Evolutionary conservation across 2,329 filamentous ascomycete species (phyloP), one percentile per base, ranked within the genome.

Genomic region (Magnaporthiopsis poae): DNA sequence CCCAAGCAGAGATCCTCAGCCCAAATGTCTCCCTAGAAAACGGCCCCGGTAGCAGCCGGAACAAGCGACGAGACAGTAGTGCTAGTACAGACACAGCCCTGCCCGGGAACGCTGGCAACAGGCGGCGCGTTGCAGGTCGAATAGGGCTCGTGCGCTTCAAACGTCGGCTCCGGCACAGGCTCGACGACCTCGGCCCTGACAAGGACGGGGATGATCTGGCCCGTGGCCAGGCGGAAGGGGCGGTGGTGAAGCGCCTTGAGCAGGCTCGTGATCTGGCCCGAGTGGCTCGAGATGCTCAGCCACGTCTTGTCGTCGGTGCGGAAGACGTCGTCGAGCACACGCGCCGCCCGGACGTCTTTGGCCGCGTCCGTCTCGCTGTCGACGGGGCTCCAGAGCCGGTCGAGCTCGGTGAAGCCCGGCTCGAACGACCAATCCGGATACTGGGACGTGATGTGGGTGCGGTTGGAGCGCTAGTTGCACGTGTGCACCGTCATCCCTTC

Each of bases 401-500:
- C 81, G 1, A 81, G 61, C 72, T 90, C 87, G 0, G 79, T 73
- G 71, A 91, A 90, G 0, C 84, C 85, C 1, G 76, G 73, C 74
- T 90, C 88, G 63, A 90, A 84, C 5, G 70, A 71, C 71, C 82
- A 88, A 1, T 70, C 73, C 0, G 86, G 86, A 63, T 86, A 85
- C 4, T 80, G 77, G 2, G 75, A 68, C 21, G 77, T 75, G 68
- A 90, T 86, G 67, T 81, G 80, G 0, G 81, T 79, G 71, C 80
- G 83, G 70, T 76, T 82, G 29, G 82, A 83, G 12, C 88, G 80
- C 36, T 84, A 81, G 75, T 91, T 86, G 73, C 89, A 91, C 0
- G 88, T 90, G 72, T 90, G 88, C 60, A 86, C 84, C 66, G 83
- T 86, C 66, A 90, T 84, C 2, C 84, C 83, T 74, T 91, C 89